A percentile compares a stretch with the other conserved stretches of the same genome.
These are phyloP conservation scores for Arthrobotrys pseudoclavata DNA, from an alignment of 2,329 filamentous ascomycete genomes.

Conservation along the genomic window DNA sequence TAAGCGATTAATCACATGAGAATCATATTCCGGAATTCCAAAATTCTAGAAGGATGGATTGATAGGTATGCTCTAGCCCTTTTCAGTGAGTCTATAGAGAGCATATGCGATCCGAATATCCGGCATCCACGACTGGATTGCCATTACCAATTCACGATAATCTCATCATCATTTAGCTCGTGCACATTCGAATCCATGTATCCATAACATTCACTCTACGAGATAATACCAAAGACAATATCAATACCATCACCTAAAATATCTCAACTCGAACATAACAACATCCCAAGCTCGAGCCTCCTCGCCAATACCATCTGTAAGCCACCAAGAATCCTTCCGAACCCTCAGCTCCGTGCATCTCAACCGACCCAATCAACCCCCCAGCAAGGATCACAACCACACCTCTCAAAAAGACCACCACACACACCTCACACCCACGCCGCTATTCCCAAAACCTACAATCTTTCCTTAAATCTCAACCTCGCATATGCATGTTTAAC, in stretches of 20 bases:
- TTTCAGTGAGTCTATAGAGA: too few relatives aligned
- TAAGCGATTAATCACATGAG: background rate
- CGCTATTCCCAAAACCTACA: slow-evolving; percentile 56
- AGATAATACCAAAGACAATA: too few relatives aligned
- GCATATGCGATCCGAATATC: too few relatives aligned
- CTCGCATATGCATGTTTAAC: slow-evolving; percentile 42
- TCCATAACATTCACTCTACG: too few relatives aligned
- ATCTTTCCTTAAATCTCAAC: slow-evolving; percentile 34
- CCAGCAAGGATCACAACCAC: slow-evolving; percentile 4
- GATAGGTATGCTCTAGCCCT: background rate
- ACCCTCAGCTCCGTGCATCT: background rate
- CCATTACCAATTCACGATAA: too few relatives aligned
- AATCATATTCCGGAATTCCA: background rate
- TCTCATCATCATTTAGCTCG: too few relatives aligned
- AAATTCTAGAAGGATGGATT: background rate
- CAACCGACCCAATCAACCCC: slow-evolving; percentile 25
- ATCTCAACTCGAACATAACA: slow-evolving; percentile 5
- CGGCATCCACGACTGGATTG: too few relatives aligned
- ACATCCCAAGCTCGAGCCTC: slow-evolving; percentile 6
- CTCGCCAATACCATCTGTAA: background rate
- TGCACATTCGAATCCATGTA: too few relatives aligned
- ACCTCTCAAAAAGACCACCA: slow-evolving; percentile 14
- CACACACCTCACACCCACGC: background rate
- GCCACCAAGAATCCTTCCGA: background rate
- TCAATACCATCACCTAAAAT: background rate